phyloP scores from a whole-genome alignment of 2,329 filamentous ascomycete genomes.

The Aspergillus fumigatiaffinis region DNA sequence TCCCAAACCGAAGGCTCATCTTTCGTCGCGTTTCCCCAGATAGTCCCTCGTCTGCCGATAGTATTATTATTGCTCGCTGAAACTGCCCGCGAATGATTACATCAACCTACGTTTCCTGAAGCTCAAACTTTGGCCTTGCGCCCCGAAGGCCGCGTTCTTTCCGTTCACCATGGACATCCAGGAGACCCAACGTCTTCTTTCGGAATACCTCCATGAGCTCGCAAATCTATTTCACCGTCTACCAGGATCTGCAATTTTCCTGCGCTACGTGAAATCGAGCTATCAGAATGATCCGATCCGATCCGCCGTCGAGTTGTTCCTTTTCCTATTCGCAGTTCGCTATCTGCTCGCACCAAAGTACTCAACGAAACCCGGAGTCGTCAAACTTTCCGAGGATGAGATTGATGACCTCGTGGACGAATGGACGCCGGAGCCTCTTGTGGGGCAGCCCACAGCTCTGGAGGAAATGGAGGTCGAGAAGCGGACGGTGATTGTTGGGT shows the following conservation, averaged over 20 bases:
- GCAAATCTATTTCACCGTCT: constrained; percentile 76
- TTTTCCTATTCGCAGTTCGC: constrained; percentile 92
- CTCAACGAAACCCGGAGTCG: constrained; percentile 85
- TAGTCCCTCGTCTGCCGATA: not conserved
- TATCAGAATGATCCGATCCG: constrained; percentile 97
- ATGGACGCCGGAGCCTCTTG: constrained; percentile 91
- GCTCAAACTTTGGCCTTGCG: constrained; percentile 8
- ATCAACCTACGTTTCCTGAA: constrained; percentile 20
- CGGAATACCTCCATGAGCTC: constrained; percentile 53
- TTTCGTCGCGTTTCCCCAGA: not conserved
- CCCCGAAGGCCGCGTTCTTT: constrained; percentile 3
- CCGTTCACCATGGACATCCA: constrained; percentile 51
- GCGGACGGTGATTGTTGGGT: constrained; percentile 85
- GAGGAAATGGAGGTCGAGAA: constrained; percentile 83
- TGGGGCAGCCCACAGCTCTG: constrained; percentile 65
- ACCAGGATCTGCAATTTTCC: constrained; percentile 87
- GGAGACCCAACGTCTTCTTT: constrained; percentile 51
- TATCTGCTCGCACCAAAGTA: constrained; percentile 92
- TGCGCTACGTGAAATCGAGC: constrained; percentile 93
- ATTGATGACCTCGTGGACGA: constrained; percentile 96
- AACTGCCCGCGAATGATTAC: not conserved
- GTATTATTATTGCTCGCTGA: not conserved
- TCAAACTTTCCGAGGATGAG: constrained; percentile 88
- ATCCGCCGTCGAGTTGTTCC: constrained; percentile 85
- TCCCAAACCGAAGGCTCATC: not conserved